Evolutionary conservation across 345 rosid species (phyloP), one percentile per base, ranked within the genome.

Genomic region (Lepidium africanum): DNA sequence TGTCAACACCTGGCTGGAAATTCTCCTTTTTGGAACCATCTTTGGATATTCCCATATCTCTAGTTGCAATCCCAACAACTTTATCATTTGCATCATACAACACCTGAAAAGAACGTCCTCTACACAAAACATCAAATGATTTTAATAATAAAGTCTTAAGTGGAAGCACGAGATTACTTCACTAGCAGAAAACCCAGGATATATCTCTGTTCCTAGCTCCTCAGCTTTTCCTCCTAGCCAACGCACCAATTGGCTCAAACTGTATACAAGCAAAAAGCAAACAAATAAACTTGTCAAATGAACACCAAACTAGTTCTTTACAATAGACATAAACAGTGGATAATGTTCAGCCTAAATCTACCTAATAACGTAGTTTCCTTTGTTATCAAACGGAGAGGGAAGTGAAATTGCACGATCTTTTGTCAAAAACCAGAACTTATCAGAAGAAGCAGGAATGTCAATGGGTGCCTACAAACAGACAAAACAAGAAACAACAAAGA

Each of bases 1-100:
- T 68, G 75, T 77, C 90, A 32, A 93, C 96, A 47, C 97, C 98
- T 37, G 67, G 81, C 77, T 90, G 98, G 63, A 86, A 93, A 79
- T 51, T 93, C 35, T 82, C 98, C 81, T 90, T 93, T 82, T 80
- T 87, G 39, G 89, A 79, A 58, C 97, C 96, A 82, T 88, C 84
- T 86, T 93, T 90, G 17, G 97, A 81, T 74, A 93, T 83, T 69
- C 98, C 98, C 97, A 93, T 88, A 83, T 93, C 98, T 78, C 84
- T 93, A 36, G 98, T 93, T 75, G 76, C 88, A 77, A 93, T 85
- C 51, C 98, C 98, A 70, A 82, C 65, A 60, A 93, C 97, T 55
- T 77, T 77, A 71, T 83, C 71, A 65, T 78, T 81, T 71, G 71
- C 80, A 81, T 87, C 87, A 40, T 84, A 87, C 14, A 93, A 73